Evolutionary conservation across 495 filamentous ascomycete species (phyloP), one percentile per base, ranked within the genome.

Genomic region (Aspergillus conjunctus): DNA sequence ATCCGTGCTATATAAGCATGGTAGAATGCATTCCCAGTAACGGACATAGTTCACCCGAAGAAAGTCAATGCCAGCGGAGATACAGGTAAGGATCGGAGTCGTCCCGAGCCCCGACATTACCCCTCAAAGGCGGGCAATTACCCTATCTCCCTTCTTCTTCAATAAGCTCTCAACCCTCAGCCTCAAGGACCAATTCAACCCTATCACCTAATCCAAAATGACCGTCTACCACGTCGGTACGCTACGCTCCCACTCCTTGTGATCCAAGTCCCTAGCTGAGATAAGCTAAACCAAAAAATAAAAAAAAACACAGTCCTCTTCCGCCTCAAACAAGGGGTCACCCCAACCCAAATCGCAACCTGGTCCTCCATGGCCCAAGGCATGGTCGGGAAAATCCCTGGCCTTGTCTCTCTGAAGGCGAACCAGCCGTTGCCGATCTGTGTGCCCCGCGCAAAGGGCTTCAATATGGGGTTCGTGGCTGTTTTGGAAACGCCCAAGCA

Each of bases 321-420:
- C 68, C 75, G 74, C 67, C 74, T 78, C 51, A 79, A 79, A 58
- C 61, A 62, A 55, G 66, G 67, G 56, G 68, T 77, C 11, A 73
- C 72, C 9, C 59, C 64, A 11, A 51, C 66, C 4, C 75, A 77
- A 61, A 20, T 79, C 10, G 44, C 63, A 9, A 51, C 60, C 48
- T 77, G 73, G 75, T 52, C 61, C 0, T 31, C 68, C n/a, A 58
- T 61, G n/a, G 59, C 62, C 32, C 67, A 72, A 54, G 61, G 26
- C 7, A 76, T 77, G 71, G 71, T 77, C 31, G 76, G 76, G 14
- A 68, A 77, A 55, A 72, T 79, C 60, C 73, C 75, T 30, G 75
- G 76, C 12, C 66, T 77, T 10, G 10, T 68, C 3, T 75, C 75
- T 14, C 46, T 79, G 6, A 60, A 77, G 58, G 59, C 68, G 26